Evolutionary conservation across 2,329 filamentous ascomycete genomes (phyloP), one percentile per base, ranked within the genome.

Genomic region (Talaromyces sp.): DNA sequence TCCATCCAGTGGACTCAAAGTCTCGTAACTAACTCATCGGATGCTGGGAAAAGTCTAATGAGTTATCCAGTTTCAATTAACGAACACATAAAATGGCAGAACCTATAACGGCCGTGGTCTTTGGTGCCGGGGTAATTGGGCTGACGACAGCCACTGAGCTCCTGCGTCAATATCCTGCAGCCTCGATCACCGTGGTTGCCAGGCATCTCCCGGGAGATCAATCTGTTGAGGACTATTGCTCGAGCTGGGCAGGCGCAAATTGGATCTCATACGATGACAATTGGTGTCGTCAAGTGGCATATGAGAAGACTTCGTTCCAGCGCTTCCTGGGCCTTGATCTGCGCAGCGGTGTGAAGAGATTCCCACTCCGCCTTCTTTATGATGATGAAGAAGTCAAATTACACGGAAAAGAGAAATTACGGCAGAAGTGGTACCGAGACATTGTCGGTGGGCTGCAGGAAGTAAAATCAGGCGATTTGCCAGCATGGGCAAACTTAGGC

Each of bases 61-160:
- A 46, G 8, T 11, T 46, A 46, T 46, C 19, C n/a, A 21, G 41
- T 21, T 46, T 21, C 19, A 10, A 2, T 5, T 17, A 14, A 4
- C 14, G 32, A 35, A 6, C 32, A 17, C 32, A 11, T 17, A 17
- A 13, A 46, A 46, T 46, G n/a, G n/a, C 41, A 21, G 19, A 46
- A 46, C 41, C 17, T 46, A 9, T 19, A 46, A 46, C 41, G 4
- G n/a, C 41, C n/a, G 41, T 58, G 46, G 50, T 58, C 50, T 27
- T 58, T 35, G 56, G 56, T 51, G 46, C 56, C 35, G 56, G 56
- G 2, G 46, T 58, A 10, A 26, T 51, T 32, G 56, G 56, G 14
- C 43, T 58, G 9, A 58, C 56, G 50, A 58, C 56, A 29, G 56
- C 56, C 49, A 24, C 50, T 14, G 56, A 58, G 26, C 35, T 58